Evolutionary conservation across 2,329 filamentous ascomycete species (phyloP), one percentile per base, ranked within the genome.

Genomic region (Stemphylium lycopersici): DNA sequence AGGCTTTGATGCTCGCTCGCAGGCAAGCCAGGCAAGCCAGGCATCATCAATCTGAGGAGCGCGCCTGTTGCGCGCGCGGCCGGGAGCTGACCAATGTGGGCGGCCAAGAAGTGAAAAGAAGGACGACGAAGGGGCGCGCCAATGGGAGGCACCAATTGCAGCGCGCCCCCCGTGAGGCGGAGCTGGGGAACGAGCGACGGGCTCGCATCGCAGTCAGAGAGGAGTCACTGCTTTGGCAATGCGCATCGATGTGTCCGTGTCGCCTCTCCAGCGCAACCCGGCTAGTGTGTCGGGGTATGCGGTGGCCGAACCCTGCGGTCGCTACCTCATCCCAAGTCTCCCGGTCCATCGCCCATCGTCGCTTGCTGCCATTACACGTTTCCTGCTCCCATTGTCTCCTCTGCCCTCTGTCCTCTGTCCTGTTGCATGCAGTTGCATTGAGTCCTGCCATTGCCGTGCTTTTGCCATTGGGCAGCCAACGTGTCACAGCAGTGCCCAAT

Each of bases 41-140:
- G 62, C 65, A 68, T 66, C 60, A 55, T 59, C 55, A 59, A 60
- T 61, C 52, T 59, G 50, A 58, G 49, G 48, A 56, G 46, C 42
- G 44, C 40, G 58, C 34, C 39, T 42, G 49, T 52, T 61, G 51
- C 51, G 51, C 51, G 51, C 67, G 60, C 66, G 67, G 68, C 68
- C 65, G 66, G 56, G 50, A 59, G 67, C 66, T 69, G 65, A 69
- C 65, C 66, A 68, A 69, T 67, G 48, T 48, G 56, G 48, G 64
- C 59, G 63, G 68, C 64, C 65, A 67, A 63, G 68, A 70, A 69
- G 62, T 56, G 60, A 62, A 61, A 68, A 56, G 69, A 72, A 73
- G 58, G 62, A 59, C 46, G 54, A 55, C 62, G 68, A 73, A 70
- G 22, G 48, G 43, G 34, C 42, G 45, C 46, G 50, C 56, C 59